A percentile compares a stretch with the other conserved stretches of the same genome.
These are phyloP conservation scores for Candolleomyces efflorescens DNA, from an alignment of 768 basidiomycete genomes.

Conservation along the genomic window DNA sequence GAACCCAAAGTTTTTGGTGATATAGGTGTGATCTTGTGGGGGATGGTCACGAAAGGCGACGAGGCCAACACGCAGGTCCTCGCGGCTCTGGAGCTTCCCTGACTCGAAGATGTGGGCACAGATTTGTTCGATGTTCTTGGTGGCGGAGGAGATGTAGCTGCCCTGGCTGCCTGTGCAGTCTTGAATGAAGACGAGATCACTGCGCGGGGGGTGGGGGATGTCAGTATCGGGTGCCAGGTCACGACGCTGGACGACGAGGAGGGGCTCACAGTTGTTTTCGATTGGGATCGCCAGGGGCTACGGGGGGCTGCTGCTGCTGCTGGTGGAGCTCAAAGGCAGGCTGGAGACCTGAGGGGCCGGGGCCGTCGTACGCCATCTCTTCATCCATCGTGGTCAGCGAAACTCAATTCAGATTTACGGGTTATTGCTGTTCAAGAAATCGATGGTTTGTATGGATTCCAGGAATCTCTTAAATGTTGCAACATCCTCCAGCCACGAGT, in stretches of 20 bases:
- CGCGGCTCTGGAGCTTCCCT: conserved; percentile 79
- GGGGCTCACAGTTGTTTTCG: conserved; percentile 73
- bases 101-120: conserved; percentile 94
- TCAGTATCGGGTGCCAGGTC: no score
- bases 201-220: conserved; percentile 22
- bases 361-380: conserved; percentile 68
- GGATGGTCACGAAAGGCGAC: conserved; percentile 96
- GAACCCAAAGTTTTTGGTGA: conserved; percentile 93
- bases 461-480: conserved; percentile 8
- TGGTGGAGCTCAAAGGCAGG: conserved; percentile 32
- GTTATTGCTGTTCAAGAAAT: background rate
- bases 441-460: background rate
- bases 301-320: conserved; percentile 19
- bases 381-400: conserved; percentile 55
- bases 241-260: conserved; percentile 7
- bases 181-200: conserved; percentile 92
- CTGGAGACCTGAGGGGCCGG: conserved; percentile 25
- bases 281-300: conserved; percentile 23
- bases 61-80: conserved; percentile 89
- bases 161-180: conserved; percentile 94
- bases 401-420: no score
- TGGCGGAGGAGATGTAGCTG: conserved; percentile 88
- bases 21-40: conserved; percentile 93
- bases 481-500: conserved; percentile 10
- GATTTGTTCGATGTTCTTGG: conserved; percentile 95